These are phyloP conservation scores for Lipomyces spencermartinsiae DNA, from an alignment of 805 yeast genomes.

Conservation along the genomic window DNA sequence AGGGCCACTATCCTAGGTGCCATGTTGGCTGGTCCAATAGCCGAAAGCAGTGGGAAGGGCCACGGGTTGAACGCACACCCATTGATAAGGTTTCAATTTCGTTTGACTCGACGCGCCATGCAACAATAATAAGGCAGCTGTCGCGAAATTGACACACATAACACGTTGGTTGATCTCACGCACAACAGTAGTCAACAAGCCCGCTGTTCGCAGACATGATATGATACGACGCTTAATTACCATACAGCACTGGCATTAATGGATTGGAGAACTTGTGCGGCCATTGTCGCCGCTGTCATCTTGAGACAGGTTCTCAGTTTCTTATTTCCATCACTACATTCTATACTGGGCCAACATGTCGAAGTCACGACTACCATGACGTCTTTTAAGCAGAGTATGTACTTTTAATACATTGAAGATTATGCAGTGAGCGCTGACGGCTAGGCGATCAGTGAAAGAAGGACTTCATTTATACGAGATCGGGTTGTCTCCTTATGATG, in stretches of 20 bases:
- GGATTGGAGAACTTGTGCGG: conserved; percentile 13
- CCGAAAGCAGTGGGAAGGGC: neutral
- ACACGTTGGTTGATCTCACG: neutral
- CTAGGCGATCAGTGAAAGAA: conserved; percentile 54
- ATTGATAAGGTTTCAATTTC: neutral
- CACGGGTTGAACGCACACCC: neutral
- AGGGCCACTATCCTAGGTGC: conserved; percentile 28
- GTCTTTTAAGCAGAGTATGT: conserved; percentile 60
- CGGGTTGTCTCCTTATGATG: conserved; percentile 71
- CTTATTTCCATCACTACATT: conserved; percentile 26
- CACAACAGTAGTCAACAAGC: neutral
- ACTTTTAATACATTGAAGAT: conserved; percentile 45
- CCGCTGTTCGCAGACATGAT: neutral
- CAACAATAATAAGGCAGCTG: too few species aligned
- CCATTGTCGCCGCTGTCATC: conserved; percentile 15
- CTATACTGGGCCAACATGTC: conserved; percentile 56
- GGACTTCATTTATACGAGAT: conserved; percentile 67
- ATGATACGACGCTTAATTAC: neutral
- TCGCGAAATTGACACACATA: too few species aligned
- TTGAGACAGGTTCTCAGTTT: conserved; percentile 17
- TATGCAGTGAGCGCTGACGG: neutral
- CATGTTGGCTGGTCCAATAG: conserved; percentile 12
- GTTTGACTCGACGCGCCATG: neutral
- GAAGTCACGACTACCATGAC: conserved; percentile 76
- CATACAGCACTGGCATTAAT: neutral